Evolutionary conservation across 2,329 filamentous ascomycete genomes (phyloP).

Genomic region (Trichoderma gracile): DNA sequence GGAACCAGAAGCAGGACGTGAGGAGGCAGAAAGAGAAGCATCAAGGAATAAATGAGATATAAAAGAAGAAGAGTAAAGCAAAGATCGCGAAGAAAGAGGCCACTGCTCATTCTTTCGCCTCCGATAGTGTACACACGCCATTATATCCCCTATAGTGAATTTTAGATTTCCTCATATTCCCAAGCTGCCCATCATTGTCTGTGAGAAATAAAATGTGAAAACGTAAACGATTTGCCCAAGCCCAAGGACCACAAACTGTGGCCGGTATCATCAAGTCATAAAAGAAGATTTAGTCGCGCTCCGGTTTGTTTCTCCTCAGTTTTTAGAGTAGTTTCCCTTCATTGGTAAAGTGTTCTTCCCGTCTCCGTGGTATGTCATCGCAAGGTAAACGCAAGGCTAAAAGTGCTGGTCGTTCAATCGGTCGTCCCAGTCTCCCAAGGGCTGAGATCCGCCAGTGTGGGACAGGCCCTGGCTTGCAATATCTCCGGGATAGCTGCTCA

Average conservation of each 20-base stretch:
- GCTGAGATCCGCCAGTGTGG: slow-evolving; percentile 32
- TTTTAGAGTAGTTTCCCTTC: neutral
- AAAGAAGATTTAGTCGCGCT: slow-evolving; percentile 15
- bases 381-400: neutral
- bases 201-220: neutral
- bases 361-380: neutral
- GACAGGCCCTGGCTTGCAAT: slow-evolving; percentile 34
- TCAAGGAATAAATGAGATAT: neutral
- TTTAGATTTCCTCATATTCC: slow-evolving; percentile 5
- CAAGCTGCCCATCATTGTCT: slow-evolving; percentile 1
- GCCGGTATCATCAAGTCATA: slow-evolving; percentile 25
- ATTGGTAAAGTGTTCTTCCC: neutral
- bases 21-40: neutral
- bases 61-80: neutral
- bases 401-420: slow-evolving; percentile 23
- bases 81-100: neutral
- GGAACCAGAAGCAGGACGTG: neutral
- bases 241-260: slow-evolving; percentile 14
- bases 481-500: slow-evolving; percentile 41
- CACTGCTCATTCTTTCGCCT: neutral
- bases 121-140: slow-evolving; percentile 18
- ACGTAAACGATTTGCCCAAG: slow-evolving; percentile 10
- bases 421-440: slow-evolving; percentile 38
- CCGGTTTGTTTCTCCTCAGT: neutral
- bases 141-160: slow-evolving; percentile 9